Percentiles rank a stretch among this genome's conserved stretches.
phyloP scores from a whole-genome alignment of 495 filamentous ascomycete genomes.

The Letharia lupina region DNA sequence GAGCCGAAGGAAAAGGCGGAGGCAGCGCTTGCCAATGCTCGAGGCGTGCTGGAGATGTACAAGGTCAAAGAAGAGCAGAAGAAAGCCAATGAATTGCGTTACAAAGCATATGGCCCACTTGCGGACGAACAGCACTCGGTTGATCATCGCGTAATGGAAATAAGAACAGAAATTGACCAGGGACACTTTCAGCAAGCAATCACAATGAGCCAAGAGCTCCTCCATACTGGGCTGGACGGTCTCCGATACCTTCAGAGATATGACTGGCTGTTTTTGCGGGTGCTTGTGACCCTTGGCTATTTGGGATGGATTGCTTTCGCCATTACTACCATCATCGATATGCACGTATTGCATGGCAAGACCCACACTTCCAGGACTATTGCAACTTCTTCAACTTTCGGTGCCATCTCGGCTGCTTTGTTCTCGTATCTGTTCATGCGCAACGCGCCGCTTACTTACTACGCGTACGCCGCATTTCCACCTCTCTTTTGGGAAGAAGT shows the following conservation, averaged over 20 bases:
- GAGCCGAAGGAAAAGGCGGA: constrained; percentile 67
- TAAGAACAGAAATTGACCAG: constrained; percentile 57
- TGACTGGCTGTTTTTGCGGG: constrained; percentile 95
- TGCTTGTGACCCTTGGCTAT: constrained; percentile 89
- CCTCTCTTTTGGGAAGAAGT: constrained; percentile 97
- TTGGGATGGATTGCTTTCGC: constrained; percentile 96
- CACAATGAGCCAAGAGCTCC: constrained; percentile 59
- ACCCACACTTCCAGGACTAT: constrained; percentile 56
- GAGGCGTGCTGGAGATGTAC: constrained; percentile 93
- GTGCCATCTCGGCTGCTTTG: constrained; percentile 61
- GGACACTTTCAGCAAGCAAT: constrained; percentile 68
- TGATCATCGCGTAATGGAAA: constrained; percentile 57
- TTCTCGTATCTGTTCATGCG: constrained; percentile 75
- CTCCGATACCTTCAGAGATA: constrained; percentile 91
- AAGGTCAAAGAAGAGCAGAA: constrained; percentile 88
- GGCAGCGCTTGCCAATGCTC: constrained; percentile 78
- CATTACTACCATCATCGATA: constrained; percentile 80
- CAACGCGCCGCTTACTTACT: constrained; percentile 75
- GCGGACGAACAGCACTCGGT: constrained; percentile 55
- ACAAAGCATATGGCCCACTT: constrained; percentile 58
- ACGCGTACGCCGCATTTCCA: constrained; percentile 86
- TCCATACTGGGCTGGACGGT: constrained; percentile 70
- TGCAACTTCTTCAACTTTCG: constrained; percentile 57
- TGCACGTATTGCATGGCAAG: constrained; percentile 73
- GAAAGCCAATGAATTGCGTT: constrained; percentile 62